These are phyloP conservation scores for Gryganskiella cystojenkinii DNA, from an alignment of 192 early-diverging fungal species.

Conservation along the genomic window DNA sequence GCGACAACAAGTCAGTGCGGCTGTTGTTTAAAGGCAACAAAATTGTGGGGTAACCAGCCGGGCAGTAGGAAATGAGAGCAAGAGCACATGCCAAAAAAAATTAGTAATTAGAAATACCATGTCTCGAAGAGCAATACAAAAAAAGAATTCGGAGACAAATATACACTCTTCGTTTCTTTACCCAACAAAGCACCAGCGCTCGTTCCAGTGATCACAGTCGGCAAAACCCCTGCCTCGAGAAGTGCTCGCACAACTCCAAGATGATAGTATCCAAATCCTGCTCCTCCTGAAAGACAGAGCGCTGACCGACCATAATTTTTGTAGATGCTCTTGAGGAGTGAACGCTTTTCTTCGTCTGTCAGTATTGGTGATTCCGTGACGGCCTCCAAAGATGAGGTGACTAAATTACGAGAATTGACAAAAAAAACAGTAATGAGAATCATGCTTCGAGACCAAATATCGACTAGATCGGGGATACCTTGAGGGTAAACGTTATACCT, in stretches of 20 bases:
- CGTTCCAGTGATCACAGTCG: conserved; percentile 84
- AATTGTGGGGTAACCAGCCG: not conserved
- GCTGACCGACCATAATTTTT: conserved; percentile 81
- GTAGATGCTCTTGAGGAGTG: conserved; percentile 70
- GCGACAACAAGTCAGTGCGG: conserved; percentile 74
- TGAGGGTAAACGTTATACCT: conserved; percentile 43
- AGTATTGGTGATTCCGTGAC: conserved; percentile 44
- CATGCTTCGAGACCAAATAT: too few species aligned
- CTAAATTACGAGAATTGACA: too few species aligned
- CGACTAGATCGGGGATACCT: not conserved
- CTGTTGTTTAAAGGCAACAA: conserved; percentile 13
- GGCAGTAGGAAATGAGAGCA: conserved; percentile 1
- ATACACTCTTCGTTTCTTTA: conserved; percentile 4
- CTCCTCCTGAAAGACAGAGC: conserved; percentile 84
- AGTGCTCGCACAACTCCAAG: conserved; percentile 79
- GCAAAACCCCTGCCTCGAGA: conserved; percentile 73
- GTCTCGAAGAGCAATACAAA: not conserved
- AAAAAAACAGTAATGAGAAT: too few species aligned
- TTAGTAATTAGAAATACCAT: conserved; percentile 29
- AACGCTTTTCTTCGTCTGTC: conserved; percentile 65
- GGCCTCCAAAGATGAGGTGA: conserved; percentile 57
- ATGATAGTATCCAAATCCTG: conserved; percentile 75
- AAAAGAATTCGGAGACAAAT: not conserved
- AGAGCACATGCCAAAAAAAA: conserved; percentile 12
- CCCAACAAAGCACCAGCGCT: conserved; percentile 68